Base-by-base conservation (phyloP, 805 yeast species). In the Starmerella stellata region DNA sequence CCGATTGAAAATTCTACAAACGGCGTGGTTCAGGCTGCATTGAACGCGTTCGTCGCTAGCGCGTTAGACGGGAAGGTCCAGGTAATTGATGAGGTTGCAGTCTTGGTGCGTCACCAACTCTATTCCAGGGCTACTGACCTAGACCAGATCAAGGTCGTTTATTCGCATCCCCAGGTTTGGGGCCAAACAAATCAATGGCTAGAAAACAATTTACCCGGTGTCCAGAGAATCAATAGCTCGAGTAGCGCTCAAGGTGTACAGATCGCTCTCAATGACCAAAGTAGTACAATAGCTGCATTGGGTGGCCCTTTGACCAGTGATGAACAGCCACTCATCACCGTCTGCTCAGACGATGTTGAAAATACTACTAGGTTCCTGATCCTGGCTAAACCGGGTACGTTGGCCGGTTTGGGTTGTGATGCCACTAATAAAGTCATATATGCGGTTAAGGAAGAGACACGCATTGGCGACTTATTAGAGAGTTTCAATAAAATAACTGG, bases 141-240 rank as follows among this genome's bases (percentile, higher is more conserved):
- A 3, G 45, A 55, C 1, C 54, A 64, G 13, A 67, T 83, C 37
- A 57, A 53, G 14, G 69, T 65, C 24, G 68, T 87, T 16, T 80
- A 79, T 59, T 79, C 95, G 3, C 98, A 87, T 58, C 95, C 98
- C 2, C 98, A 87, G 56, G 98, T 85, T 0, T 87, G 98, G 98
- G 92, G 95, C 8, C 98, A 87, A 55, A 75, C 80, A 36, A 61
- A 67, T 2, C 55, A 61, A 18, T 90, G 79, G 61, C 53, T 78
- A 31, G 37, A 45, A 24, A 37, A 47, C 35, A 52, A 61, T 16
- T 45, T 45, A 44, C 62, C 52, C 42, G 39, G 53, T 13, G 61
- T 69, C 25, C 66, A 65, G 37, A 65, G 59, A 43, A 63, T 78
- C 15, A 94, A 83, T 56, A 65, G 75, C 2, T 64, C 68, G 2